Evolutionary conservation across 2,329 filamentous ascomycete genomes (phyloP).

Genomic region (Aaosphaeria arxii): DNA sequence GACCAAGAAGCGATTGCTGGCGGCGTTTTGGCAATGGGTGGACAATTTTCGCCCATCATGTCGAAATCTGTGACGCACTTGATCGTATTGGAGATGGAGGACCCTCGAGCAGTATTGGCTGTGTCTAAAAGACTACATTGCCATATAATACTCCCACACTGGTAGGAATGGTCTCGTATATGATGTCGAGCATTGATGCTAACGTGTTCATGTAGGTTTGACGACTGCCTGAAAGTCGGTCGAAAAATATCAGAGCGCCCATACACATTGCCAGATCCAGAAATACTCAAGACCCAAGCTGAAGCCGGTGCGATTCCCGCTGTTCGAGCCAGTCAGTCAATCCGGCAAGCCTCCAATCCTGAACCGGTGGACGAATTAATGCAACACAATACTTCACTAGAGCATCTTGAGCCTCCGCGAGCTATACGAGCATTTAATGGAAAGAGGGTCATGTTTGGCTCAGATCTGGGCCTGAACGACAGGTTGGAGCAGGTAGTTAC

Average conservation of each 20-base stretch:
- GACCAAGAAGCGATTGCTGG: conserved; percentile 93
- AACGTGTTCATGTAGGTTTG: conserved; percentile 65
- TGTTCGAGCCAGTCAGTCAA: conserved; percentile 49
- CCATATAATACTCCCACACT: conserved; percentile 90
- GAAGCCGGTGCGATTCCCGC: conserved; percentile 18
- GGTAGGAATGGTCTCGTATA: conserved; percentile 51
- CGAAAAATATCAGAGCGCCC: conserved; percentile 86
- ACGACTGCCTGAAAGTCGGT: conserved; percentile 91
- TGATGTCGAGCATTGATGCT: too few species aligned
- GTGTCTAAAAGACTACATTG: conserved; percentile 63
- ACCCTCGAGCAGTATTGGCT: conserved; percentile 67
- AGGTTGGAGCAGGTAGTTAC: conserved; percentile 66
- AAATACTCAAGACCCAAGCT: conserved; percentile 57
- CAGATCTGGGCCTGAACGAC: conserved; percentile 68
- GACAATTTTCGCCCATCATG: conserved; percentile 70
- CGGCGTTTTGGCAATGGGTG: conserved; percentile 84
- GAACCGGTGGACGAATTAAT: conserved; percentile 24
- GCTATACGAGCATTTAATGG: conserved; percentile 65
- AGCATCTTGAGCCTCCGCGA: conserved; percentile 18
- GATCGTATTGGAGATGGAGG: conserved; percentile 73
- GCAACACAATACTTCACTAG: conserved; percentile 12
- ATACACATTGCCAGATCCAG: conserved; percentile 81
- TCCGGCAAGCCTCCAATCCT: conserved; percentile 32
- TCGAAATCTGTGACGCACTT: conserved; percentile 81
- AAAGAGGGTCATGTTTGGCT: conserved; percentile 73